These are phyloP conservation scores for Fraxinus sp. DNA, from an alignment of 305 asterid species.

Conservation along the genomic window DNA sequence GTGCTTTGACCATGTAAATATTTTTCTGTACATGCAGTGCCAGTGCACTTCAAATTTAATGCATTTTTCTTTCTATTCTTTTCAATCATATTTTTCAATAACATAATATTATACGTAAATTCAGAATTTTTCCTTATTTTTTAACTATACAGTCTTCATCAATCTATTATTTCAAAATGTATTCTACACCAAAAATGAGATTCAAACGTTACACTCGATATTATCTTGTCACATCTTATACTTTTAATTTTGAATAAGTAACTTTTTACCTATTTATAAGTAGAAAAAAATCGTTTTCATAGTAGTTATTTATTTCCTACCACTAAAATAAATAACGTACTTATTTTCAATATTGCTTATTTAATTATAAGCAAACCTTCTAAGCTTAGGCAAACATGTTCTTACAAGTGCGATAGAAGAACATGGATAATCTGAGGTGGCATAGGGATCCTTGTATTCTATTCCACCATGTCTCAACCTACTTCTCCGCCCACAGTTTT, in stretches of 20 bases:
- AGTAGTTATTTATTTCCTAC: neutral
- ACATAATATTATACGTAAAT: too few relatives aligned
- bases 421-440: conserved; percentile 37
- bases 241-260: neutral
- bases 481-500: conserved; percentile 57
- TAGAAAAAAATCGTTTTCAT: neutral
- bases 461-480: conserved; percentile 35
- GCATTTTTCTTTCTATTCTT: too few relatives aligned
- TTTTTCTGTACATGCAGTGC: too few relatives aligned
- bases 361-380: neutral
- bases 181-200: neutral
- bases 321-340: neutral
- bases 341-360: neutral
- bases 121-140: neutral
- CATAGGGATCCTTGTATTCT: conserved; percentile 29
- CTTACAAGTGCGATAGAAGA: neutral
- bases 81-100: too few relatives aligned
- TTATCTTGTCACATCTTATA: neutral
- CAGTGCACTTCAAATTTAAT: too few relatives aligned
- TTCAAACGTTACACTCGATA: neutral
- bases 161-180: too few relatives aligned
- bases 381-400: neutral
- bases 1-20: too few relatives aligned
- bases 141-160: neutral
- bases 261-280: neutral